Evolutionary conservation across 352 stramenopile species (phyloP), one percentile per base, ranked within the genome.

Genomic region (Albugo laibachii): DNA sequence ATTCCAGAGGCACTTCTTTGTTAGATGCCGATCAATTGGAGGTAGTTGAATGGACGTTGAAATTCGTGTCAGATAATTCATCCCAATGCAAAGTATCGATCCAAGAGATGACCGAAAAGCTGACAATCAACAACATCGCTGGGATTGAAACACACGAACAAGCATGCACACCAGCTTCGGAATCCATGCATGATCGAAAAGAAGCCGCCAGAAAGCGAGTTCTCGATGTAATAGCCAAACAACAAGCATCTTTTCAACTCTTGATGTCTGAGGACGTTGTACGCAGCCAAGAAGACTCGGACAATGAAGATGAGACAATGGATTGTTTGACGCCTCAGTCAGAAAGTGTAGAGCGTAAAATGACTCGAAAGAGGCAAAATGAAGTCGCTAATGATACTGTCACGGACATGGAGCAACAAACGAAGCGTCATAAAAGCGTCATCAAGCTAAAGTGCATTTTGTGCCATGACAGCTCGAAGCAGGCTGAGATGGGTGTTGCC

Each of bases 401-500:
- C 24, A 31, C 24, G 3, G 24, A 10, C 24, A 31, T 31, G 24
- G 24, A 69, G 0, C 48, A 61, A 21, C 34, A 53, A 12, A 66
- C 55, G 14, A 84, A 85, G 56, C 59, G 60, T 13, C 65, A 65
- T 31, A 69, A 76, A 49, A 34, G 66, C 13, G 55, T 61, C 5
- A 66, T 59, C 11, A 58, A 76, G n/a, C 68, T 65, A 59, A 84
- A 80, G 49, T 92, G 79, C 45, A 92, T 92, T 35, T 59, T 92
- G 20, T 92, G 79, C 39, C 79, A 92, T 52, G 79, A 92, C 45
- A 80, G 57, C 13, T 75, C 70, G n/a, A 66, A 52, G 19, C 70
- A 81, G 49, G 66, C 66, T n/a, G 74, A 89, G 48, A 86, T 92
- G 74, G 77, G 79, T 18, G 74, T 88, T 50, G 72, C 70, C 13